Evolutionary conservation across 2,329 filamentous ascomycete species (phyloP), one percentile per base, ranked within the genome.

Genomic region (Nectriaceae sp.): DNA sequence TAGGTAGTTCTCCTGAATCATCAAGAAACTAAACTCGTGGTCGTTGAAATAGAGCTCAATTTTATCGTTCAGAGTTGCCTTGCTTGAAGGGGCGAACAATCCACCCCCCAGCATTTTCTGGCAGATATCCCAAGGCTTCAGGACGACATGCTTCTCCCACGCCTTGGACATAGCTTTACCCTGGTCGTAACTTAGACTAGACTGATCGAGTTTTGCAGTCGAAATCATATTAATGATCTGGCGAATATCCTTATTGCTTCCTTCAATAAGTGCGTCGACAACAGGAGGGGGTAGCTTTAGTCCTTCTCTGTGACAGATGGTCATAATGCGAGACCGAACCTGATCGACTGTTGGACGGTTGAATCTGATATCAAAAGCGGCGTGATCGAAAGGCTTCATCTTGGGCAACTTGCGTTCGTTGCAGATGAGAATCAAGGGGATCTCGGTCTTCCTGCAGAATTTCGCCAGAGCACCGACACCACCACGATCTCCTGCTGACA

Each of bases 11-110:
- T 99, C 95, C 67, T 99, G 94, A 40, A 99, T 85, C 94, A 99
- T 97, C 44, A 99, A 77, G 64, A 87, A 94, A 63, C 91, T 97
- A 72, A 97, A 96, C 62, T 99, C 94, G 65, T 99, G 94, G 62
- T 99, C 94, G 68, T 99, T 97, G 77, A 99, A 99, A 70, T 99
- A 99, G 2, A 99, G 83, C 71, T 99, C 93, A 54, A 95, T 94
- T 77, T 99, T 99, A 69, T 99, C 93, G 66, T 97, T 97, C 29
- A 99, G 75, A 0, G 90, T 96, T 3, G 89, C 77, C 57, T 90
- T 95, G 71, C 90, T 95, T 42, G 85, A 84, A 4, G 85, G 80
- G 20, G 89, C 80, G 70, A 97, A 99, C 70, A 97, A 83, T 31
- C 90, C 90, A 4, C 90, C 87, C 21, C 83, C 90, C 5, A 99